These are phyloP conservation scores for Penicillium arizonense DNA, from an alignment of 495 filamentous ascomycete species.

Conservation along the genomic window DNA sequence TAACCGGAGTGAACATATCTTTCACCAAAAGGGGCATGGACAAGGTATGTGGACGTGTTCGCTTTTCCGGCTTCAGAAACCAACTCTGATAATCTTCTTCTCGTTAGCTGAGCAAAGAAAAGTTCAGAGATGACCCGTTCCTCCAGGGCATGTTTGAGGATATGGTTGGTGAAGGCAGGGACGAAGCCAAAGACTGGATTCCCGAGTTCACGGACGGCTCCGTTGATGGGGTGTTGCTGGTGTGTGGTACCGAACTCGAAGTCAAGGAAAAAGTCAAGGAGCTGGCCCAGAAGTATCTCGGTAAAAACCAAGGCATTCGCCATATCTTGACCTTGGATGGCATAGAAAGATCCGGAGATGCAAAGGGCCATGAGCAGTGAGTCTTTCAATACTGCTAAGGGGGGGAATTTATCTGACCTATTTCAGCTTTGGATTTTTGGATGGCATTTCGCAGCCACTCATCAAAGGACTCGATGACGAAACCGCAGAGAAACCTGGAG, in stretches of 20 bases:
- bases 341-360: neutral
- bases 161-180: constrained; percentile 7
- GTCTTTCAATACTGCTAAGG: neutral
- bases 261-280: neutral
- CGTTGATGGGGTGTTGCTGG: constrained; percentile 7
- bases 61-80: neutral
- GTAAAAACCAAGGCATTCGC: neutral
- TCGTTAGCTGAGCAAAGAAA: constrained; percentile 1
- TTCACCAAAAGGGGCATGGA: constrained; percentile 28
- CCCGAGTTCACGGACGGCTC: constrained; percentile 5
- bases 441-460: no score
- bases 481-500: no score
- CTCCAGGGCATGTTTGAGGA: constrained; percentile 8
- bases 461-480: no score
- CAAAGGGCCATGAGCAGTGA: constrained; percentile 9
- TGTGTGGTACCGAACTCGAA: constrained; percentile 4
- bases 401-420: constrained; percentile 1
- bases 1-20: constrained; percentile 25
- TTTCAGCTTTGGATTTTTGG: constrained; percentile 15
- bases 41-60: constrained; percentile 16
- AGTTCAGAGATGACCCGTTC: constrained; percentile 18
- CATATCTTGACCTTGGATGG: constrained; percentile 6
- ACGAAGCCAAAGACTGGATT: constrained; percentile 2
- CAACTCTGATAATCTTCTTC: neutral
- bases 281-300: constrained; percentile 3